These are phyloP conservation scores for Penicillium hordei DNA, from an alignment of 2,329 filamentous ascomycete genomes.

Conservation along the genomic window DNA sequence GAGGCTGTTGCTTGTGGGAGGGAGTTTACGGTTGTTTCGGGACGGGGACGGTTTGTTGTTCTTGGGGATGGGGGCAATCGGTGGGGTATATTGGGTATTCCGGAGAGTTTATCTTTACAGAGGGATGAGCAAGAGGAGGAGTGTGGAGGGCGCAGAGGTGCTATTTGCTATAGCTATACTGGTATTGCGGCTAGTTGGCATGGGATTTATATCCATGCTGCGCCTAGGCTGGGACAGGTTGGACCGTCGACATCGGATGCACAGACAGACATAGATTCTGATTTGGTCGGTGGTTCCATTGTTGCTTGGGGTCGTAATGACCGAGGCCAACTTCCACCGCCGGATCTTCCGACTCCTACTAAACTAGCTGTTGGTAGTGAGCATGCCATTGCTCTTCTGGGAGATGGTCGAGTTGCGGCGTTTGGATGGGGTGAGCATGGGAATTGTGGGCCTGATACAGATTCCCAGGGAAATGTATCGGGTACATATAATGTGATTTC, in stretches of 20 bases:
- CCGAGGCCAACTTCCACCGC: constrained; percentile 74
- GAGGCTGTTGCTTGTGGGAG: constrained; percentile 72
- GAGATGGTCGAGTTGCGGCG: constrained; percentile 65
- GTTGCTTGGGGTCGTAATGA: constrained; percentile 80
- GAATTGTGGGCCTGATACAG: constrained; percentile 75
- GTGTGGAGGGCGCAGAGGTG: background rate
- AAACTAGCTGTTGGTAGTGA: constrained; percentile 84
- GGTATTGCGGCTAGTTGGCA: constrained; percentile 79
- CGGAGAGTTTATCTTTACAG: constrained; percentile 32
- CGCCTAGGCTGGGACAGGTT: background rate
- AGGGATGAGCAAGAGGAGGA: constrained; percentile 19
- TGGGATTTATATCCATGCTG: constrained; percentile 66
- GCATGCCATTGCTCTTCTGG: constrained; percentile 74
- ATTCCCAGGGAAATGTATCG: constrained; percentile 65
- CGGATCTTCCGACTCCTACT: constrained; percentile 57
- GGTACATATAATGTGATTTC: constrained; percentile 68
- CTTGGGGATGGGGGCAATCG: constrained; percentile 68
- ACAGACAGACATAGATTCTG: constrained; percentile 16
- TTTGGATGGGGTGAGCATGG: constrained; percentile 99
- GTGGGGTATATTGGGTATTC: constrained; percentile 62
- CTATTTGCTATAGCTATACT: constrained; percentile 61
- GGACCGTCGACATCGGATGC: background rate
- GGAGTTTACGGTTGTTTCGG: constrained; percentile 75
- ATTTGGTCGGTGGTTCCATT: constrained; percentile 56
- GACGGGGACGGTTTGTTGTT: constrained; percentile 61